Evolutionary conservation across 345 rosid genomes (phyloP).

Genomic region (Corymbia maculata): DNA sequence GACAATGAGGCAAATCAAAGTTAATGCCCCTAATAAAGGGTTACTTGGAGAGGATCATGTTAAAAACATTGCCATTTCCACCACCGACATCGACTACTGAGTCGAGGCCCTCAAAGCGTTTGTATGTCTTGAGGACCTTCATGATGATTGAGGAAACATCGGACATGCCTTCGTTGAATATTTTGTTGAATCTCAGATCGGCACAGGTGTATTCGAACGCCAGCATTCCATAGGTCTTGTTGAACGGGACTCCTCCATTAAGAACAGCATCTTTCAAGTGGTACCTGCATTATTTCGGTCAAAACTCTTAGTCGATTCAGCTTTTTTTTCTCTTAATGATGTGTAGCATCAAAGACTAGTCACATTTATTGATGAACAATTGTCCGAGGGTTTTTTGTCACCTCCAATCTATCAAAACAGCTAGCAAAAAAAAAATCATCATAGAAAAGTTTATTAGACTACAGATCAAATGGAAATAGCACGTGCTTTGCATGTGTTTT

Average conservation of each 20-base stretch:
- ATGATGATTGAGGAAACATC: not conserved
- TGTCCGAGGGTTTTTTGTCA: too few relatives aligned
- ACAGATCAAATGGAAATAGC: too few relatives aligned
- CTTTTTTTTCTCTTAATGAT: too few relatives aligned
- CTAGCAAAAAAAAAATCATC: too few relatives aligned
- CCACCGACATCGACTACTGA: conserved; percentile 5
- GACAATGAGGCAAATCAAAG: conserved; percentile 2
- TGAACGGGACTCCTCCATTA: not conserved
- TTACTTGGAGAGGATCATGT: conserved; percentile 4
- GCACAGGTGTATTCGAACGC: not conserved
- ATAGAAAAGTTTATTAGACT: too few relatives aligned
- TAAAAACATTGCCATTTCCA: not conserved
- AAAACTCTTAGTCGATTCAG: too few relatives aligned
- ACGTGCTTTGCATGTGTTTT: too few relatives aligned
- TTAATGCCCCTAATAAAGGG: conserved; percentile 6
- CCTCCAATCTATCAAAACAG: too few relatives aligned
- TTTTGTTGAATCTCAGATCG: not conserved
- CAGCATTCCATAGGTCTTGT: not conserved
- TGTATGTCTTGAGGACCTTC: not conserved
- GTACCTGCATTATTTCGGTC: not conserved
- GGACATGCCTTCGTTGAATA: not conserved
- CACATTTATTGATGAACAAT: too few relatives aligned
- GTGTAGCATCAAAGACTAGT: too few relatives aligned
- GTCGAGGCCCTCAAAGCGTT: conserved; percentile 2
- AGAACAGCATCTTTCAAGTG: conserved; percentile 2